These are phyloP conservation scores for Heracleum sosnowskyi DNA, from an alignment of 129 eudicot genomes.

Conservation along the genomic window DNA sequence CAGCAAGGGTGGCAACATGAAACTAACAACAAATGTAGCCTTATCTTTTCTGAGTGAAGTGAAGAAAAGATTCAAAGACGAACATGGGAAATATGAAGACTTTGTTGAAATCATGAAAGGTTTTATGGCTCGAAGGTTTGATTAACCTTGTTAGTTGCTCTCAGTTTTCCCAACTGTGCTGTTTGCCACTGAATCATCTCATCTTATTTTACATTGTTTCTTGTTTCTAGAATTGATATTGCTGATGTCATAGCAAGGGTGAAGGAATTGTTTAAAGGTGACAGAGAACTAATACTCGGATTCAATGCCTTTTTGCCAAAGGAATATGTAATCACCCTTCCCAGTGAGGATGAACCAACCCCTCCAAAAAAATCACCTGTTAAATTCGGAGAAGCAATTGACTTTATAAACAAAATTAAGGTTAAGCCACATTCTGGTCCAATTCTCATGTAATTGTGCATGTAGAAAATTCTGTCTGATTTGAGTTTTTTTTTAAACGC, in stretches of 20 bases:
- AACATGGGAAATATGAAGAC: slow-evolving; percentile 53
- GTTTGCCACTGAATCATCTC: slow-evolving; percentile 16
- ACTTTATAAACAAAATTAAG: slow-evolving; percentile 66
- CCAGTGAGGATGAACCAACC: slow-evolving; percentile 41
- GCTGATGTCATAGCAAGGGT: slow-evolving; percentile 55
- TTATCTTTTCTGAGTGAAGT: slow-evolving; percentile 61
- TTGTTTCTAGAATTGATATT: slow-evolving; percentile 44
- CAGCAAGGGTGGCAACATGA: slow-evolving; percentile 39
- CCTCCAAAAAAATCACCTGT: slow-evolving; percentile 38
- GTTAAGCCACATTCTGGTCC: slow-evolving; percentile 25
- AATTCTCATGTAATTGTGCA: neutral
- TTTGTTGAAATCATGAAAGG: slow-evolving; percentile 83
- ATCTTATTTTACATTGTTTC: slow-evolving; percentile 1
- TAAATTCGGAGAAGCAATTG: slow-evolving; percentile 60
- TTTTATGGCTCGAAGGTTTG: slow-evolving; percentile 70
- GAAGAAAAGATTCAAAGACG: slow-evolving; percentile 59
- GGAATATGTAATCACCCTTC: slow-evolving; percentile 60
- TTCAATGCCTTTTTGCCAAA: slow-evolving; percentile 86
- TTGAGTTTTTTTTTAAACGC: slow-evolving; percentile 21
- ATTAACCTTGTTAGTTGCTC: neutral
- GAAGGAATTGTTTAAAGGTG: slow-evolving; percentile 62
- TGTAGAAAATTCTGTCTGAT: slow-evolving; percentile 11
- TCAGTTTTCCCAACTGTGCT: slow-evolving; percentile 1
- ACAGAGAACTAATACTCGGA: slow-evolving; percentile 59
- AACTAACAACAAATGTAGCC: slow-evolving; percentile 56